Base-by-base conservation (phyloP, 495 filamentous ascomycete species). In the Chaetomium tenue region DNA sequence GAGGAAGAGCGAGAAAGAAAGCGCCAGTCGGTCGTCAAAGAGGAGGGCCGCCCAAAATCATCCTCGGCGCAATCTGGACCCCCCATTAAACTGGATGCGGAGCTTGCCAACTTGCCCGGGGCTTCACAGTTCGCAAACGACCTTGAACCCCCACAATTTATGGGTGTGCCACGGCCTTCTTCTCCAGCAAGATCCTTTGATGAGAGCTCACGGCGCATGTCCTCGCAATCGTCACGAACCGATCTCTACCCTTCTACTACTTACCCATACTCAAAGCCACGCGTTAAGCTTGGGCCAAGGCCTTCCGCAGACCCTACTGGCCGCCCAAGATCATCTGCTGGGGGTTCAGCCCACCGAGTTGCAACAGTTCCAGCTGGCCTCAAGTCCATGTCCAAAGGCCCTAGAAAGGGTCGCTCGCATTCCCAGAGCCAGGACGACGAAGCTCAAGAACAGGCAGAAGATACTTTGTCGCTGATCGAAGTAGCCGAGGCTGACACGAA, bases 231-330 rank as follows among this genome's bases (percentile, higher is more conserved):
- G 13, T 77, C 84, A 23, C 81, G 91, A 25, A 83, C 83, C 12
- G 91, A 93, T 51, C 69, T 88, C 20, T 86, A 89, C 66, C 81
- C 77, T 46, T 81, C 81, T 47, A 77, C 83, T 52, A 79, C 77
- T 22, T 83, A 85, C 63, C 74, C 76, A 0, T 84, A 84, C 66
- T 79, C 80, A 26, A 88, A 87, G 61, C 86, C 84, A 46, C 93
- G 91, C 65, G 86, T 94, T 61, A 95, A 92, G 71, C 83, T 93
- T 30, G 92, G 89, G 11, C 92, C 92, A 22, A 84, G 92, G 56
- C 92, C 91, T 57, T 90, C 89, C 5, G 77, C 88, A 26, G 91
- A 95, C 66, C 78, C 80, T 30, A 82, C 74, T 63, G 85, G 87
- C 51, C 83, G 89, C 46, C 85, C 88, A 47, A 82, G 87, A 54